Base-by-base conservation (phyloP, 257 asterid species). In the Paraleonurus japonicus region DNA sequence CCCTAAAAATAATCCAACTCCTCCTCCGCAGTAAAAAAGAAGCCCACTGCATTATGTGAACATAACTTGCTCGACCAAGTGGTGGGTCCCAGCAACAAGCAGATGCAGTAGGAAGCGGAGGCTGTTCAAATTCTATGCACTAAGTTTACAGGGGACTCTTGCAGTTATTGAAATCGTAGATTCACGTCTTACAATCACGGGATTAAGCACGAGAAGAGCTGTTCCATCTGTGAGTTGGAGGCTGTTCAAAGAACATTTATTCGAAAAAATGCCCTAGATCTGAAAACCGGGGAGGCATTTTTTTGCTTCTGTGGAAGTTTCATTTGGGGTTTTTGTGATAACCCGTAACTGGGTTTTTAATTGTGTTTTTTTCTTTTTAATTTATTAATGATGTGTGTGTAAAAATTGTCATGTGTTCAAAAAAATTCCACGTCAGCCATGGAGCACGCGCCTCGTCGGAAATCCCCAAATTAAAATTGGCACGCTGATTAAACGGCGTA, bases 81-180 rank as follows among this genome's bases (percentile, higher is more conserved):
- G 41, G 41, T 8, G 41, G 11, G 41, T 35, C 41, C 41, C 41
- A 35, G 1, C 41, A 35, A 1, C 45, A 37, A 37, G 2, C 45
- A 8, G 45, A 37, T 37, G 13, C 37, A 32, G 37, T 6, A 32
- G n/a, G 37, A 32, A 32, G 9, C 37, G 37, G 37, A 32, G 22
- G 69, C n/a, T n/a, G n/a, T n/a, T n/a, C 30, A 41, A 12, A 41
- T 1, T 20, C 22, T 64, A 37, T 41, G 69, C 37, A 3, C 22
- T 64, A 13, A 69, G 51, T 5, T 11, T 67, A 51, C 72, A 67
- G 19, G 72, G 72, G 20, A 17, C 72, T 3, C 47, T 67, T 0
- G 72, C 41, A 39, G 48, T 47, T 13, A 19, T 50, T 11, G 33
- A 67, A n/a, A 4, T 2, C 0, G 13, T 28, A 13, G 50, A 67